These are phyloP conservation scores for Aspergillus vadensis DNA, from an alignment of 2,329 filamentous ascomycete genomes.

Conservation along the genomic window DNA sequence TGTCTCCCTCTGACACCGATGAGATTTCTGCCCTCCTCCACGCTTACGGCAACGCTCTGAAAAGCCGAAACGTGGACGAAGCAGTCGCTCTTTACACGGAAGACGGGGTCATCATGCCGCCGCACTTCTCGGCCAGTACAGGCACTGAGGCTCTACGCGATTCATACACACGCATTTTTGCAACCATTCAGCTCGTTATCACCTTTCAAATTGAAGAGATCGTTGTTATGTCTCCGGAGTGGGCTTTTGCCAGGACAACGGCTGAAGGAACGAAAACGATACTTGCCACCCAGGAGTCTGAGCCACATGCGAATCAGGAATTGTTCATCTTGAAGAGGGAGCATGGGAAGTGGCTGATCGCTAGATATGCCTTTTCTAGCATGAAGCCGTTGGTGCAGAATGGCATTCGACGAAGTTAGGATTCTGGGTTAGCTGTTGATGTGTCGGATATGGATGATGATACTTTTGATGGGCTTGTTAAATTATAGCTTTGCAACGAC, in stretches of 20 bases:
- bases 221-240: neutral
- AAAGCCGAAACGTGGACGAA: neutral
- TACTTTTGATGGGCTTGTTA: too few relatives aligned
- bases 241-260: neutral
- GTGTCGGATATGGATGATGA: too few relatives aligned
- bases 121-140: neutral
- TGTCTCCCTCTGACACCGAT: neutral
- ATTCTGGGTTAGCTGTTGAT: too few relatives aligned
- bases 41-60: neutral
- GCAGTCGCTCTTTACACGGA: neutral
- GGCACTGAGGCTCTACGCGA: neutral
- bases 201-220: neutral
- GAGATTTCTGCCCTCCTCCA: neutral
- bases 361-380: neutral
- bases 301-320: neutral
- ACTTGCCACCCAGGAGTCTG: neutral
- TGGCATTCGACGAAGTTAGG: neutral
- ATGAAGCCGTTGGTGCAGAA: neutral
- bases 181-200: neutral
- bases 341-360: neutral
- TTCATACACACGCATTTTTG: neutral
- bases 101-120: neutral
- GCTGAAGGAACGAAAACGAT: neutral
- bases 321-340: neutral
- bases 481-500: too few relatives aligned